Conservation (phyloP, 352 stramenopile species). For the Globisporangium sylvaticum region DNA sequence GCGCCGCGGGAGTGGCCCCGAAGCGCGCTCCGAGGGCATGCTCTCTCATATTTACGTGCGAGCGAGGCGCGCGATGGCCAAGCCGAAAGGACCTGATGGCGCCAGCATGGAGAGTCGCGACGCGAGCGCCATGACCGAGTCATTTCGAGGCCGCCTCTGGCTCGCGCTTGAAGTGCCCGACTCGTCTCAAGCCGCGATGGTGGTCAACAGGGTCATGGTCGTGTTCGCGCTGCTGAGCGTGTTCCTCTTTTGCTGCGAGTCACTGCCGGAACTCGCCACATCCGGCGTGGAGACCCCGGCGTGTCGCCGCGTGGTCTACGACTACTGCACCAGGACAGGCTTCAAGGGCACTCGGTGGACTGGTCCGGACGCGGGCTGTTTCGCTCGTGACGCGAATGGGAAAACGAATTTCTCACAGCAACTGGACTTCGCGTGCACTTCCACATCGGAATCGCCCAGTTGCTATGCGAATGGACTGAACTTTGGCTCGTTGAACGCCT, state of each 20-base stretch:
- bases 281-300: conserved; percentile 37
- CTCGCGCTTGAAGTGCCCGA: conserved; percentile 58
- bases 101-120: conserved; percentile 8
- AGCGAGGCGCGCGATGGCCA: conserved; percentile 20
- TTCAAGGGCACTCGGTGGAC: conserved; percentile 12
- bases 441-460: background rate
- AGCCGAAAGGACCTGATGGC: background rate
- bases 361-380: conserved; percentile 47
- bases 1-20: background rate
- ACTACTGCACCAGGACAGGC: conserved; percentile 42
- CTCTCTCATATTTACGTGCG: conserved; percentile 46
- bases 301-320: conserved; percentile 44
- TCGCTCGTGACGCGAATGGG: conserved; percentile 25
- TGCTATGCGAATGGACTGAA: conserved; percentile 58
- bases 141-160: conserved; percentile 44
- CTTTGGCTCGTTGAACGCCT: conserved; percentile 39
- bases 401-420: conserved; percentile 25
- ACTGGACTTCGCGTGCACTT: conserved; percentile 46
- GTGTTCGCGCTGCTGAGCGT: conserved; percentile 52
- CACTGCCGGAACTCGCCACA: conserved; percentile 53
- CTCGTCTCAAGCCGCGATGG: conserved; percentile 37
- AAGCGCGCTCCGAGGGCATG: conserved; percentile 21
- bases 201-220: conserved; percentile 63
- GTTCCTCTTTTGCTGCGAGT: conserved; percentile 69
- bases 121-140: conserved; percentile 18